Percentiles rank a stretch among this genome's conserved stretches.
These are phyloP conservation scores for Pichia inconspicua DNA, from an alignment of 1,139 yeast genomes.

Conservation along the genomic window DNA sequence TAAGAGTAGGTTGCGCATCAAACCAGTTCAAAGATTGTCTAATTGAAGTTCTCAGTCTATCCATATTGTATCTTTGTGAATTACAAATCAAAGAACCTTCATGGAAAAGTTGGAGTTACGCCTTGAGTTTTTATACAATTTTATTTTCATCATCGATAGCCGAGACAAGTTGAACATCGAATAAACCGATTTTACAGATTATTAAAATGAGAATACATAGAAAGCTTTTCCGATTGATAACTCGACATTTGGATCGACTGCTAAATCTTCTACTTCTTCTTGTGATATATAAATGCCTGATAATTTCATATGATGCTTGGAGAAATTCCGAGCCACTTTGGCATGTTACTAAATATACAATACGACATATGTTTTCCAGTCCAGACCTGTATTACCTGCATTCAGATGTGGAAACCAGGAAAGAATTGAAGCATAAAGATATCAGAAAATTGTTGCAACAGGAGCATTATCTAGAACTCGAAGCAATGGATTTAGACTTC, in stretches of 20 bases:
- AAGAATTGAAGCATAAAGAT: conserved; percentile 4
- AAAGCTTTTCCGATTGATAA: neutral
- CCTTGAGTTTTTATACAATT: too few relatives aligned
- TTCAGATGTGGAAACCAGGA: neutral
- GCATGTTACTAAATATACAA: conserved; percentile 10
- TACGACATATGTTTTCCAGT: neutral
- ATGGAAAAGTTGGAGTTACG: too few relatives aligned
- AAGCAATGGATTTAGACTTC: conserved; percentile 9
- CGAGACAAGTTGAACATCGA: neutral
- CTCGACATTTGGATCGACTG: neutral
- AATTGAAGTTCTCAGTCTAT: neutral
- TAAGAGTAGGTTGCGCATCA: neutral
- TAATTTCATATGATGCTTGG: conserved; percentile 3
- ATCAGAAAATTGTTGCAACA: conserved; percentile 8
- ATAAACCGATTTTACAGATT: neutral
- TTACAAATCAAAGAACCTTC: too few relatives aligned
- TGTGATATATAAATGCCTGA: conserved; percentile 1
- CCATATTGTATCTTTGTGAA: neutral
- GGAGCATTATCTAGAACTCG: conserved; percentile 12
- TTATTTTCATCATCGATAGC: neutral
- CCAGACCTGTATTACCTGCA: neutral
- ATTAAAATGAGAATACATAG: neutral
- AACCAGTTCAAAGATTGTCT: conserved; percentile 3
- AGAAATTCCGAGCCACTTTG: conserved; percentile 9
- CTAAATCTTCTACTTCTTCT: conserved; percentile 1